Evolutionary conservation across 352 stramenopile species (phyloP).

Genomic region (Pelagophyceae sp.): DNA sequence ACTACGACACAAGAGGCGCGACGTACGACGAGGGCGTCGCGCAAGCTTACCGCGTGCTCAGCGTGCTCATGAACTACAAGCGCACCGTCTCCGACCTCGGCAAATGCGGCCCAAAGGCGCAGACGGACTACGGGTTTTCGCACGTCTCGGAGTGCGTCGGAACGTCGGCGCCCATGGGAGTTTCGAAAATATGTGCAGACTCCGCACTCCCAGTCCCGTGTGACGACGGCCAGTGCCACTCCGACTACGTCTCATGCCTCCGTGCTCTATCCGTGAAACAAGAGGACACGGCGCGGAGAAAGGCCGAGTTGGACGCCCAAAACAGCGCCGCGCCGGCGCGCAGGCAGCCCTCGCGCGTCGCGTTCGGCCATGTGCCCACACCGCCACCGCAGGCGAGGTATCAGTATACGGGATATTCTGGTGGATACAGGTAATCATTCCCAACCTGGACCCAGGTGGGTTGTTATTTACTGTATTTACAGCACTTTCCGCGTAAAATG

Average conservation of each 20-base stretch:
- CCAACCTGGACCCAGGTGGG: too few relatives aligned
- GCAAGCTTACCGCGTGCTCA: slow-evolving; percentile 34
- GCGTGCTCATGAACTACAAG: slow-evolving; percentile 46
- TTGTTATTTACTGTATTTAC: too few relatives aligned
- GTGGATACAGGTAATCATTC: too few relatives aligned
- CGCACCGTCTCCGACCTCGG: slow-evolving; percentile 36
- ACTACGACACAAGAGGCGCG: slow-evolving; percentile 38
- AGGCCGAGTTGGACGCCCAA: too few relatives aligned
- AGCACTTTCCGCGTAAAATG: too few relatives aligned
- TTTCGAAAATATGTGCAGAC: slow-evolving; percentile 11
- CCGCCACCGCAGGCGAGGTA: too few relatives aligned
- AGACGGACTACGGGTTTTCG: slow-evolving; percentile 30
- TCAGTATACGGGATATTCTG: too few relatives aligned
- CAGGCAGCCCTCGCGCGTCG: too few relatives aligned
- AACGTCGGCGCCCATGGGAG: slow-evolving; percentile 25
- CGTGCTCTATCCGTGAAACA: slow-evolving; percentile 19
- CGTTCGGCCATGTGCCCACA: too few relatives aligned
- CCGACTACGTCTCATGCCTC: slow-evolving; percentile 39
- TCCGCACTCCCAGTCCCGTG: slow-evolving; percentile 30
- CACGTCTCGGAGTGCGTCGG: slow-evolving; percentile 35
- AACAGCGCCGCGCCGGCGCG: too few relatives aligned
- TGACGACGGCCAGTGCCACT: slow-evolving; percentile 38
- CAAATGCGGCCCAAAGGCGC: slow-evolving; percentile 26
- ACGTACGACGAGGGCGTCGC: slow-evolving; percentile 35
- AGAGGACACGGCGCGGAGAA: neutral